phyloP scores from a whole-genome alignment of 441 rosid genomes.

The Aleurites moluccanus region DNA sequence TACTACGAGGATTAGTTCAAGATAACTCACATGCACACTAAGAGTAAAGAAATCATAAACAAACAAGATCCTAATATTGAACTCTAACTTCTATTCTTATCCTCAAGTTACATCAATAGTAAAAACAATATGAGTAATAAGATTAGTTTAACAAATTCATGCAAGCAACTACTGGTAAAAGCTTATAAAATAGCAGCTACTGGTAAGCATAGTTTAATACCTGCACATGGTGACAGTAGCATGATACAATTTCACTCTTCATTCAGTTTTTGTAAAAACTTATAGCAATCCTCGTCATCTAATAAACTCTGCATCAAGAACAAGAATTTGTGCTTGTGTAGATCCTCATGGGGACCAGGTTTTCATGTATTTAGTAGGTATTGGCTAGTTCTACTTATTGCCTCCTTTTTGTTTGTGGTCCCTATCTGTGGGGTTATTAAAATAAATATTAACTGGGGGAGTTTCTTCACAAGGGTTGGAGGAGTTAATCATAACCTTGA shows the following conservation, averaged over 20 bases:
- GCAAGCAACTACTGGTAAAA: neutral
- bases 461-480: neutral
- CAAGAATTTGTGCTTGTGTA: neutral
- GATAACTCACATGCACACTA: neutral
- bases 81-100: neutral
- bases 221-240: neutral
- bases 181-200: neutral
- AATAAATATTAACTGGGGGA: neutral
- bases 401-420: neutral
- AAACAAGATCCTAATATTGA: neutral
- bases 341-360: neutral
- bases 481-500: neutral
- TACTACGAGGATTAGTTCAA: neutral
- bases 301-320: no score
- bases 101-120: neutral
- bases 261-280: neutral
- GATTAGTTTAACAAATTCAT: neutral
- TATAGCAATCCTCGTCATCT: neutral
- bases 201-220: neutral
- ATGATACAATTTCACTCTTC: neutral
- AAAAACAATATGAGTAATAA: neutral
- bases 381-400: neutral
- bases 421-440: neutral
- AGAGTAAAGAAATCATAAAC: neutral
- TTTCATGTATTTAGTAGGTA: neutral